Evolutionary conservation across 192 early-diverging fungal species (phyloP), one percentile per base, ranked within the genome.

Genomic region (Funneliformis mosseae): DNA sequence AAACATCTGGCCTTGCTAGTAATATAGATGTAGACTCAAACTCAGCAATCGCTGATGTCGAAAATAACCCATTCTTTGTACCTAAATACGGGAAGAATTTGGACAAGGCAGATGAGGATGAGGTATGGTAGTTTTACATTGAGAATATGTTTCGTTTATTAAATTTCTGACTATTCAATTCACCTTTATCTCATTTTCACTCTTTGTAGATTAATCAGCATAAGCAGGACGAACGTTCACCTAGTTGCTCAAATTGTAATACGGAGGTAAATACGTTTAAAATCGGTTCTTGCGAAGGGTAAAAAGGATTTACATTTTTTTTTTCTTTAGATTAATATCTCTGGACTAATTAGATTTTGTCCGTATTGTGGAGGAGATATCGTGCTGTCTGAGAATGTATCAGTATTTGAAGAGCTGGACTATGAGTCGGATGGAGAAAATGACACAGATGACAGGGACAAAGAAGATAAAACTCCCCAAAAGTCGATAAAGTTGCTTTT

Each of bases 181-280:
- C n/a, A n/a, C n/a, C 74, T 62, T 76, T 76, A 76, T 60, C 74
- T 76, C 74, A 12, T 33, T 33, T 76, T 76, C 74, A n/a, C 66
- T 68, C 25, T 68, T 68, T 68, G 66, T 68, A 68, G 23, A 68
- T 68, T n/a, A 68, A 23, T 68, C 66, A 68, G n/a, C 66, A 68
- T 68, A 68, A 68, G n/a, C n/a, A 8, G 38, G 66, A 68, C 27
- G 21, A 68, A 25, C n/a, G n/a, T n/a, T 68, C 23, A 0, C 9
- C 66, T 25, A 6, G 7, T 68, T 68, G 66, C 66, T 23, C n/a
- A 5, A 21, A 68, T 68, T 68, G 66, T 68, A 25, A 38, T 16
- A 68, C 27, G 66, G 66, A 68, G 66, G 66, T 33, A 68, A 68
- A 38, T 38, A 68, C 38, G 21, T 68, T 68, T 68, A 68, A 68